These are phyloP conservation scores for Meira miltonrushii DNA, from an alignment of 1,284 basidiomycete genomes.

Conservation along the genomic window DNA sequence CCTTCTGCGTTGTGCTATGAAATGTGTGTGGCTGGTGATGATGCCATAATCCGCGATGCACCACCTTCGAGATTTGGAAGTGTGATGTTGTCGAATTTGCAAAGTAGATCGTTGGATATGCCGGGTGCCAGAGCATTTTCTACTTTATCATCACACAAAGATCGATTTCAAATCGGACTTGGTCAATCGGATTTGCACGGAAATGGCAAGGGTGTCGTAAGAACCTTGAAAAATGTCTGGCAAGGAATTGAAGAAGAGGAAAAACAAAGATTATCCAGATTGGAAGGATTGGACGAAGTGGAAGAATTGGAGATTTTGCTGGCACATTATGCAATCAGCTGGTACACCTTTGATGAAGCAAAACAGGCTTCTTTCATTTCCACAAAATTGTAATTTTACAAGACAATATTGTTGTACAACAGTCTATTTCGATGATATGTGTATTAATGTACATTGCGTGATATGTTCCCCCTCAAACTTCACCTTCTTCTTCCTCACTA, in stretches of 20 bases:
- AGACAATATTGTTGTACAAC: too few relatives aligned
- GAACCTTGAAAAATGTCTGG: slow-evolving; percentile 31
- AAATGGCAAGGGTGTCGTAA: slow-evolving; percentile 11
- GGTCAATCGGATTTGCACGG: background rate
- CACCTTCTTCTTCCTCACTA: slow-evolving; percentile 13
- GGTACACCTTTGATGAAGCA: background rate
- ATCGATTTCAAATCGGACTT: slow-evolving; percentile 24
- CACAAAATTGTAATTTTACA: too few relatives aligned
- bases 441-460: too few relatives aligned
- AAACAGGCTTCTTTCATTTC: background rate
- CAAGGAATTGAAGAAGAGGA: slow-evolving; percentile 17
- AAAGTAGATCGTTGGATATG: slow-evolving; percentile 34
- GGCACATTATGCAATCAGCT: slow-evolving; percentile 32
- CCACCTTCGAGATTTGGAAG: slow-evolving; percentile 33
- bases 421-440: background rate
- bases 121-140: slow-evolving; percentile 38
- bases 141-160: slow-evolving; percentile 25
- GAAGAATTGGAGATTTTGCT: slow-evolving; percentile 51
- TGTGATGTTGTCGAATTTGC: slow-evolving; percentile 50
- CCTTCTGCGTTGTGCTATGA: slow-evolving; percentile 41
- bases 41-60: background rate
- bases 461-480: slow-evolving; percentile 2
- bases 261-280: slow-evolving; percentile 15
- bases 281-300: slow-evolving; percentile 49
- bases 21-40: slow-evolving; percentile 42